phyloP scores from a whole-genome alignment of 78 protist species.

The Guillardia theta region DNA sequence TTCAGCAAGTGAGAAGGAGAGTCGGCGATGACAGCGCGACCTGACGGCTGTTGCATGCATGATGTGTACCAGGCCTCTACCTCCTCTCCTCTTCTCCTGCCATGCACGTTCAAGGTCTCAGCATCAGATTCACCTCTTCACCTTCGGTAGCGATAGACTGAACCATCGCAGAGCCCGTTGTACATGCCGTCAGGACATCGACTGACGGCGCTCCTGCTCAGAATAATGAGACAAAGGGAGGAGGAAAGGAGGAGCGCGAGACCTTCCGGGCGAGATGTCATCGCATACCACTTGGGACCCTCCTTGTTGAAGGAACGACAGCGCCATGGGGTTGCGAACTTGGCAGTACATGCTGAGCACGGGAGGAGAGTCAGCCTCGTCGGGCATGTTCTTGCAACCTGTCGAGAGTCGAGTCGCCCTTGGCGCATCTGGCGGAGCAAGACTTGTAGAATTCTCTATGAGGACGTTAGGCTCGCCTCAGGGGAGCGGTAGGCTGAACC shows the following conservation, averaged over 20 bases:
- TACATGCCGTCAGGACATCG: not conserved
- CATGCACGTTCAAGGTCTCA: not conserved
- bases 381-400: no score
- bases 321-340: not conserved
- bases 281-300: not conserved
- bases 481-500: not conserved
- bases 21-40: no score
- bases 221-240: not conserved
- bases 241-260: not conserved
- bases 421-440: not conserved
- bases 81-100: not conserved
- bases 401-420: not conserved
- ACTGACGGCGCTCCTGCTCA: not conserved
- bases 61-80: constrained; percentile 15
- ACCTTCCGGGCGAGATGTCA: not conserved
- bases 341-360: no score
- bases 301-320: not conserved
- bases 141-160: not conserved
- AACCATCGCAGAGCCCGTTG: not conserved
- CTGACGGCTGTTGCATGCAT: no score
- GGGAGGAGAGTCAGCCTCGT: no score
- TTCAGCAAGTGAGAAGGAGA: no score
- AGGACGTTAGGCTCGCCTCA: not conserved
- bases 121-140: not conserved
- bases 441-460: not conserved